Evolutionary conservation across 495 filamentous ascomycete species (phyloP), one percentile per base, ranked within the genome.

Genomic region (Penicillium parvum): DNA sequence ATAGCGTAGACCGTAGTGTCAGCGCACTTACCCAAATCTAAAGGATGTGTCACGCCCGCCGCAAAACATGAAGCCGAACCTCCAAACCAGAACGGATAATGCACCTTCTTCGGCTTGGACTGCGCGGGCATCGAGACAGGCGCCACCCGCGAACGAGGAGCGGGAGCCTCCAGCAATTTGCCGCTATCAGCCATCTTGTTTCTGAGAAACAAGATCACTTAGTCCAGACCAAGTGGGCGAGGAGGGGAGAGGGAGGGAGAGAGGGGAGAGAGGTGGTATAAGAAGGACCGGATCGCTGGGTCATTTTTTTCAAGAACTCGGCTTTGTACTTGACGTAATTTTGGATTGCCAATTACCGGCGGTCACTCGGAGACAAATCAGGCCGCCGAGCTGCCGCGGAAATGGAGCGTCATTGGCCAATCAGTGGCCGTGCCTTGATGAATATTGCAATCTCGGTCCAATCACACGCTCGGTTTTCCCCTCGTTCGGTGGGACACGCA

Each of bases 81-180:
- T 27, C 90, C 90, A 65, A 96, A 95, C 90, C 90, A 96, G 69
- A 96, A 92, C 20, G 86, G 86, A 62, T 88, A 88, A 47, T 76
- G 75, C 28, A 83, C 69, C 55, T 64, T 69, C 45, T 68, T 60
- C 10, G 50, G 33, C 26, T 54, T 57, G 32, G 57, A 39, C 32
- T 38, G 41, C 45, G 52, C 60, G 25, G 55, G 52, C 20, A 40
- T 58, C 10, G 53, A 50, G 32, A 63, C 41, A 17, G 63, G 45
- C 43, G 46, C 54, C 37, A 50, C 50, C 40, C 57, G 47, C 38
- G 39, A 32, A 37, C 47, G 54, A 14, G 60, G 40, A 28, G 60
- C 45, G 29, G 63, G 60, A 27, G 64, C 60, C 49, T 65, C 48
- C 39, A 65, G 40, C 50, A 65, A 38, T 42, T 66, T 64, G 38